Evolutionary conservation across 331 rosid genomes (phyloP), one percentile per base, ranked within the genome.

Genomic region (Spiraea crenata): DNA sequence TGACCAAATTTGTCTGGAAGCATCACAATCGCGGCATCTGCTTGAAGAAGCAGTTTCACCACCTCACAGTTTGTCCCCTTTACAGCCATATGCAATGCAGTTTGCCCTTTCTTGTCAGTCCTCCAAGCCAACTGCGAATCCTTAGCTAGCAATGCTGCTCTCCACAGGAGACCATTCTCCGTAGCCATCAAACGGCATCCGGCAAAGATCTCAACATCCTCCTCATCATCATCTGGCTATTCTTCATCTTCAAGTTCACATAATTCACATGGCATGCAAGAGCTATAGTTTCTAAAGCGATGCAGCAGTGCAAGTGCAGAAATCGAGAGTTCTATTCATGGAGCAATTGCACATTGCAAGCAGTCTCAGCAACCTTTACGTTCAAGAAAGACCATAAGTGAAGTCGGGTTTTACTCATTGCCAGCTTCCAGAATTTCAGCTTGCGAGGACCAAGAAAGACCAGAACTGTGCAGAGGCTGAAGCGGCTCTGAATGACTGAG

Each of bases 71-170:
- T 91, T 71, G 88, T 90, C 74, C 99, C 99, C 77, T 95, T 95
- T 47, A 95, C 99, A 51, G 99, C 99, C 99, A 95, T 95, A 71
- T 95, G 99, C 96, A 95, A 81, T 37, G 99, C 99, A 57, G 99
- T 95, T 78, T 95, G 99, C 46, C 99, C 97, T 71, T 95, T 95
- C 92, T 89, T 95, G 84, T 95, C 99, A 56, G 92, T 95, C 79
- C 96, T 86, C 55, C 99, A 82, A 38, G 99, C 99, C 87, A 95
- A 77, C 60, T 95, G 98, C 47, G 90, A 78, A 81, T 95, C 99
- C 84, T 85, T 91, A 39, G 48, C 41, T 11, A 95, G 98, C 71
- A 95, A 81, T 60, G 72, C 67, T 59, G 83, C 80, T 42, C 80
- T 79, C 5, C 93, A 89, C 54, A 84, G 96, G 65, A 86, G 97